Percentiles rank a stretch among this genome's conserved stretches.
These are phyloP conservation scores for Exophiala viscosa DNA, from an alignment of 2,329 filamentous ascomycete species.

Conservation along the genomic window DNA sequence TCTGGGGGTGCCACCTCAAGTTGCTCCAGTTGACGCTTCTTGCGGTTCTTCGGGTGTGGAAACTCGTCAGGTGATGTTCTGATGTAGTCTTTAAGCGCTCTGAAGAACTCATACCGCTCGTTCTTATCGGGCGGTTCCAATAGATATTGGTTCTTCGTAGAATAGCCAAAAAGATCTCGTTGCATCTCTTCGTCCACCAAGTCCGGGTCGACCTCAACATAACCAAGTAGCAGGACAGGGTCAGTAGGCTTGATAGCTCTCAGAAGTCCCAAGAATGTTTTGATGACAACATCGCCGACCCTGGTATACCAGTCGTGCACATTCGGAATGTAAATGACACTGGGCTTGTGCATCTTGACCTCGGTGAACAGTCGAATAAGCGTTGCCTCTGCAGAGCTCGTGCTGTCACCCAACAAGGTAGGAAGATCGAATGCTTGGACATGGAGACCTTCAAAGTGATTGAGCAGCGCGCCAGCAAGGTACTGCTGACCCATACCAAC, in stretches of 20 bases:
- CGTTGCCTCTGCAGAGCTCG: constrained; percentile 77
- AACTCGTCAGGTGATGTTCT: constrained; percentile 78
- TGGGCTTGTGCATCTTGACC: constrained; percentile 89
- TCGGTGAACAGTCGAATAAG: constrained; percentile 89
- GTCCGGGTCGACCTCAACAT: constrained; percentile 70
- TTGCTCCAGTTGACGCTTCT: constrained; percentile 75
- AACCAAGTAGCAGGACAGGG: constrained; percentile 81
- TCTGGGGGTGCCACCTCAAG: constrained; percentile 72
- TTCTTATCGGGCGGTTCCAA: constrained; percentile 62
- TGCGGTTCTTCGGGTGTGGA: constrained; percentile 79
- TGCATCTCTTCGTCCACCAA: constrained; percentile 63
- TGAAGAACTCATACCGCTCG: constrained; percentile 75
- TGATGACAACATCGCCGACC: constrained; percentile 61
- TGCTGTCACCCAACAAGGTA: constrained; percentile 76
- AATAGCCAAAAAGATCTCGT: constrained; percentile 79
- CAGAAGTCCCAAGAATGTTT: constrained; percentile 78
- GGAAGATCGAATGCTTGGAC: constrained; percentile 92
- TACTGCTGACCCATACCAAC: constrained; percentile 94
- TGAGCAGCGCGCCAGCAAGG: constrained; percentile 76
- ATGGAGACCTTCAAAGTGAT: constrained; percentile 89
- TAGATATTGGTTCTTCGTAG: constrained; percentile 69
- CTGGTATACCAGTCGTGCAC: constrained; percentile 83
- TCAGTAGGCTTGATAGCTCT: constrained; percentile 84
- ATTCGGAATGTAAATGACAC: constrained; percentile 89
- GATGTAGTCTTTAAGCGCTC: constrained; percentile 68